Percentiles rank a stretch among this genome's conserved stretches.
phyloP scores from a whole-genome alignment of 1,284 basidiomycete species.

The Rhodotorula sp. region DNA sequence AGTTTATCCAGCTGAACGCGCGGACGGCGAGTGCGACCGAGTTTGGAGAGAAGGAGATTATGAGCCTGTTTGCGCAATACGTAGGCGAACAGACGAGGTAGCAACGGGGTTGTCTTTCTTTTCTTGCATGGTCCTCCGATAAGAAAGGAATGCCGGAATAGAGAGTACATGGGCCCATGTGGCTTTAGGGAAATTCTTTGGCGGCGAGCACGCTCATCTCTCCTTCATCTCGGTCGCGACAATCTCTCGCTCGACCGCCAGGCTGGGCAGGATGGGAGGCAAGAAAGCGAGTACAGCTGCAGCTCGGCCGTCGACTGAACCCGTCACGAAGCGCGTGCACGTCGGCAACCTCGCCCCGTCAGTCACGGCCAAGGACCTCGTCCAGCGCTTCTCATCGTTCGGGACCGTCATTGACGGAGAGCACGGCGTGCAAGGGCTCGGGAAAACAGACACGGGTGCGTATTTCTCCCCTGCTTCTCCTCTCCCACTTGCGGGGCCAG shows the following conservation, averaged over 20 bases:
- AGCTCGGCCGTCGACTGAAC: constrained; percentile 4
- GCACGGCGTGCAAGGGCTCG: constrained; percentile 25
- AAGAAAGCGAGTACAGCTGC: too few relatives aligned
- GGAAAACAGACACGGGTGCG: constrained; percentile 22
- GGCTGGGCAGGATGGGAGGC: too few relatives aligned
- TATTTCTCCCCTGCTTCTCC: too few relatives aligned
- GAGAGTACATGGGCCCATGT: too few relatives aligned
- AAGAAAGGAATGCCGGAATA: too few relatives aligned
- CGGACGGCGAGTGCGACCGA: constrained; percentile 57
- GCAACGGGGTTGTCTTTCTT: neutral
- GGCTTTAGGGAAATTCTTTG: too few relatives aligned
- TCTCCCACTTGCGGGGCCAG: too few relatives aligned
- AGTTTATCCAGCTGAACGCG: constrained; percentile 81
- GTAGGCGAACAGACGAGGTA: constrained; percentile 49
- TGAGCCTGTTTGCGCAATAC: constrained; percentile 71
- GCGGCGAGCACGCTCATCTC: too few relatives aligned
- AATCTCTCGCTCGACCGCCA: too few relatives aligned
- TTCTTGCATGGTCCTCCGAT: neutral
- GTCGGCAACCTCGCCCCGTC: constrained; percentile 32
- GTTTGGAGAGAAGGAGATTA: constrained; percentile 64
- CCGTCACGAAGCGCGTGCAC: constrained; percentile 29
- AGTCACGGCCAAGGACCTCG: constrained; percentile 28
- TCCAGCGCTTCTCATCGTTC: constrained; percentile 37
- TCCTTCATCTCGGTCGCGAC: too few relatives aligned
- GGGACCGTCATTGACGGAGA: constrained; percentile 25